These are phyloP conservation scores for Acidomyces sp. DNA, from an alignment of 495 filamentous ascomycete genomes.

Conservation along the genomic window DNA sequence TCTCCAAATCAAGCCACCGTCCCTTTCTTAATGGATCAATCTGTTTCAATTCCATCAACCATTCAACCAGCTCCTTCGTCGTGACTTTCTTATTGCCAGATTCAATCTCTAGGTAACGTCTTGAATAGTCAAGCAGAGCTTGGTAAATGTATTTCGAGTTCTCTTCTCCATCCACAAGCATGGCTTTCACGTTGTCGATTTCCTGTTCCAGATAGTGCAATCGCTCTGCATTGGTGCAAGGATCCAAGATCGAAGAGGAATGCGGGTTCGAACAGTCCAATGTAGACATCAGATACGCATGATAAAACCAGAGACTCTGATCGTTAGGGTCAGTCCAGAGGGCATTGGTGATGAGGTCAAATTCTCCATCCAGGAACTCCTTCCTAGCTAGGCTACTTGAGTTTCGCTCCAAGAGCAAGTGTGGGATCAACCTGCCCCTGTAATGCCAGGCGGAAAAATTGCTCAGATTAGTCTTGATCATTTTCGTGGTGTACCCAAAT, in stretches of 20 bases:
- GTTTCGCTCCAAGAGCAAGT: conserved; percentile 52
- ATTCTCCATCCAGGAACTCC: conserved; percentile 56
- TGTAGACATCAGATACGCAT: conserved; percentile 62
- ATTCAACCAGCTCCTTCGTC: conserved; percentile 25
- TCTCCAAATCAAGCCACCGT: conserved; percentile 28
- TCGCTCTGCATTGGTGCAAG: conserved; percentile 28
- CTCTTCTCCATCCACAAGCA: conserved; percentile 50
- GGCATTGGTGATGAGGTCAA: conserved; percentile 58
- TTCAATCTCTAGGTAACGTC: conserved; percentile 11
- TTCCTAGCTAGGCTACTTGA: conserved; percentile 49
- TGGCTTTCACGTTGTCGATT: conserved; percentile 39
- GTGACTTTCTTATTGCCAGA: conserved; percentile 19
- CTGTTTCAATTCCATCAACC: conserved; percentile 25
- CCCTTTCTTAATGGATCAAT: conserved; percentile 30
- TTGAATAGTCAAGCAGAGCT: conserved; percentile 23
- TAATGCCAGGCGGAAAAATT: conserved; percentile 98
- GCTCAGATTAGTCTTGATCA: conserved; percentile 68
- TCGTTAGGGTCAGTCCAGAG: conserved; percentile 79
- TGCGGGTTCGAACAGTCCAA: conserved; percentile 29
- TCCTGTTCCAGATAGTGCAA: conserved; percentile 24
- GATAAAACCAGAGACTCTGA: conserved; percentile 93
- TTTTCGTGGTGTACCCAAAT: conserved; percentile 77
- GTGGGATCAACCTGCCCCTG: conserved; percentile 67
- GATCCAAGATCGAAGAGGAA: conserved; percentile 49
- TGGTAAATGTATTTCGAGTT: conserved; percentile 35